Conservation (phyloP, 2,329 filamentous ascomycete species). For the Apiospora arundinis region DNA sequence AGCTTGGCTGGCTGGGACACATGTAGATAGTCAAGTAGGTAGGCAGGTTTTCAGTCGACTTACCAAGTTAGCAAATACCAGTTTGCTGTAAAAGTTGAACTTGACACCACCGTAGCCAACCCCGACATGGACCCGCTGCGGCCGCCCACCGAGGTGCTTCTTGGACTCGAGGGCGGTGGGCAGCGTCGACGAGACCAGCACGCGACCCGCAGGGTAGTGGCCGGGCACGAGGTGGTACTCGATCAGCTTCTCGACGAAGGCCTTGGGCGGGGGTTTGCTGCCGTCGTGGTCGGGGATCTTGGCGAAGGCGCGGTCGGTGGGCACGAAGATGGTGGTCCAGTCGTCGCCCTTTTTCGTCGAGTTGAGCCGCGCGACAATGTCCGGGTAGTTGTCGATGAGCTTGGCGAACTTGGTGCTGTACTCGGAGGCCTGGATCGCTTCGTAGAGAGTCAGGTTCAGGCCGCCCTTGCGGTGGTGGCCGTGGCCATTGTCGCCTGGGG, state of each 20-base stretch:
- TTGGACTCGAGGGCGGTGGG: constrained; percentile 69
- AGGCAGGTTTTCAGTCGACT: constrained; percentile 36
- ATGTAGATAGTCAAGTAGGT: no score
- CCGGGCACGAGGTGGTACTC: constrained; percentile 77
- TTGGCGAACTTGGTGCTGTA: constrained; percentile 79
- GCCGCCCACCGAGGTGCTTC: constrained; percentile 63
- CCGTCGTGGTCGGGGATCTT: constrained; percentile 52
- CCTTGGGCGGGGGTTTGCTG: constrained; percentile 67
- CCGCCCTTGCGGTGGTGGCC: constrained; percentile 41
- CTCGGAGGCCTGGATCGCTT: constrained; percentile 77
- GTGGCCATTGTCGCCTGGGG: constrained; percentile 24
- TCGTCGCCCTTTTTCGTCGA: constrained; percentile 67
- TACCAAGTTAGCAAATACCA: constrained; percentile 75
- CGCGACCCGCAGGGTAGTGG: constrained; percentile 67
- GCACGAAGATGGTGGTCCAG: constrained; percentile 78
- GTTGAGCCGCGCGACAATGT: constrained; percentile 77
- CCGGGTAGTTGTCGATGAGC: constrained; percentile 74
- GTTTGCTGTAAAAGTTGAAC: constrained; percentile 78
- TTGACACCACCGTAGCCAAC: constrained; percentile 67
- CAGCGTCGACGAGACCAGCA: constrained; percentile 76
- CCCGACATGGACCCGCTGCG: constrained; percentile 76
- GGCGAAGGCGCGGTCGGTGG: constrained; percentile 78
- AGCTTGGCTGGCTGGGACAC: not conserved
- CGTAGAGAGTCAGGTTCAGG: constrained; percentile 76
- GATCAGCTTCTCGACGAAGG: constrained; percentile 72